phyloP scores from a whole-genome alignment of 2,329 filamentous ascomycete genomes.

The Didymella pomorum region DNA sequence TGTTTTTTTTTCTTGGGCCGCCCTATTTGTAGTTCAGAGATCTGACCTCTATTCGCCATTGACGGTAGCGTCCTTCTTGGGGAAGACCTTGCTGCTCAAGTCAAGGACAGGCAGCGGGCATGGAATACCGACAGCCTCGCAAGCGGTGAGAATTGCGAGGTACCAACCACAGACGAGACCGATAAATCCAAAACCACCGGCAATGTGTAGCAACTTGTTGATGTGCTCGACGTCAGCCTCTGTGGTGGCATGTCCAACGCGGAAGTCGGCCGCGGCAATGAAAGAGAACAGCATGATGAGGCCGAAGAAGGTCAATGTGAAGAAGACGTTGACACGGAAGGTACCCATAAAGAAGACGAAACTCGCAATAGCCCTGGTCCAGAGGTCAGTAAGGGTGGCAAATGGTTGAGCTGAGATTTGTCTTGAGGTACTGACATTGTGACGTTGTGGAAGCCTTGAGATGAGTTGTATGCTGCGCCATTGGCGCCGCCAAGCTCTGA shows the following conservation, averaged over 20 bases:
- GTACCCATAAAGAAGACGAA: conserved; percentile 32
- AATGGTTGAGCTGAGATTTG: neutral
- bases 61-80: conserved; percentile 11
- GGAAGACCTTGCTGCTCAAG: conserved; percentile 30
- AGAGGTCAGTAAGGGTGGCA: conserved; percentile 3
- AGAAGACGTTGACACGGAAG: conserved; percentile 31
- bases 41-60: neutral
- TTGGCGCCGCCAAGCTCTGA: conserved; percentile 25
- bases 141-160: conserved; percentile 29
- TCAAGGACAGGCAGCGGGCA: conserved; percentile 33
- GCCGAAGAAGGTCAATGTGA: conserved; percentile 28
- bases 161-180: conserved; percentile 31
- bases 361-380: conserved; percentile 25
- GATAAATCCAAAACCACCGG: conserved; percentile 28
- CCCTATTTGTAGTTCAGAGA: too few species aligned
- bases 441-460: conserved; percentile 34
- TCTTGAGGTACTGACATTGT: conserved; percentile 20
- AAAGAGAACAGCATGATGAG: conserved; percentile 32
- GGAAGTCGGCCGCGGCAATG: conserved; percentile 30
- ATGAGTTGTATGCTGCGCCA: conserved; percentile 31
- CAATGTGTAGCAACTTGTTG: conserved; percentile 24
- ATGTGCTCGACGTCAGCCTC: conserved; percentile 28
- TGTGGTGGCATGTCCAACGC: conserved; percentile 19
- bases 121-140: conserved; percentile 31
- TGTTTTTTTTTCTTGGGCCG: too few species aligned